These are phyloP conservation scores for Plenodomus tracheiphilus DNA, from an alignment of 2,329 filamentous ascomycete genomes.

Conservation along the genomic window DNA sequence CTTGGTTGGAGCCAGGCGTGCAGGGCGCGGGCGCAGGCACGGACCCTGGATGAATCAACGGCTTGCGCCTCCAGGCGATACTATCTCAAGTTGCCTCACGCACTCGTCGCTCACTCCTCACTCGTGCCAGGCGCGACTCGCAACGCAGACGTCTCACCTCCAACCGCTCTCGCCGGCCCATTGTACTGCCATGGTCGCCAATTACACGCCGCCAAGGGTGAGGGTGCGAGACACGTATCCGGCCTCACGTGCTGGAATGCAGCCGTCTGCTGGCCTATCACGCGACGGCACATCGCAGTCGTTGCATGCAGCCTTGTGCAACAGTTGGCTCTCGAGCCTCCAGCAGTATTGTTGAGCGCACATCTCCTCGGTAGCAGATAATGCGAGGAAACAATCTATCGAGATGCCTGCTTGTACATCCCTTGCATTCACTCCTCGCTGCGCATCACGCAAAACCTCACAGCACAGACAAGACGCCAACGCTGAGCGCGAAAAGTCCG, in stretches of 20 bases:
- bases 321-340: background rate
- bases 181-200: background rate
- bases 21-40: background rate
- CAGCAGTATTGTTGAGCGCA: background rate
- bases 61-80: background rate
- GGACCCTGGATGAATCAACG: background rate
- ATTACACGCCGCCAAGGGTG: slow-evolving; percentile 3
- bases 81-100: no score
- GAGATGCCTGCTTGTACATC: no score
- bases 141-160: no score
- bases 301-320: slow-evolving; percentile 7
- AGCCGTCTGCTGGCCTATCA: slow-evolving; percentile 17
- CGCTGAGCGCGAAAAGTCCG: no score
- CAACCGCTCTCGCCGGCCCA: background rate
- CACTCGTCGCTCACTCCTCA: no score
- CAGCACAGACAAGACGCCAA: background rate
- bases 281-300: slow-evolving; percentile 16
- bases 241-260: slow-evolving; percentile 10
- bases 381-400: no score
- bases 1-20: background rate
- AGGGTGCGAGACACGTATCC: slow-evolving; percentile 8
- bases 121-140: no score
- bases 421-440: background rate
- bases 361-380: background rate
- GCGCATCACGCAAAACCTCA: background rate